Base-by-base conservation (phyloP, 2,329 filamentous ascomycete genomes). In the Davidsoniella australis region DNA sequence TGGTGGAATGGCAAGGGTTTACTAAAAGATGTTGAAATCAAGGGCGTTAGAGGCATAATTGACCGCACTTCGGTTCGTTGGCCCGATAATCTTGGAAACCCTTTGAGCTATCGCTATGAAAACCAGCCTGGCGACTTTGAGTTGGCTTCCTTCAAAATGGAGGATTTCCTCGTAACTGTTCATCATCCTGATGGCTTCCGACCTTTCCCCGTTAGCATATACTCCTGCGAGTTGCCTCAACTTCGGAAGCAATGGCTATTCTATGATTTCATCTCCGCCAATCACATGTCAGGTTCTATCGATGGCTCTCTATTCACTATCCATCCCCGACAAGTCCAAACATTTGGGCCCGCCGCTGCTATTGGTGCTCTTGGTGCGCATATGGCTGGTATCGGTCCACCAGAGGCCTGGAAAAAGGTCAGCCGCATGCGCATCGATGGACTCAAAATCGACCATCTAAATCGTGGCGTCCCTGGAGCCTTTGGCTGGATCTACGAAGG, bases 401-500 rank as follows among this genome's bases (percentile, higher is more conserved):
- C 47, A 4, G 77, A 76, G 51, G 79, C 79, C 0, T 98, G 89
- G 89, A 95, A 96, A 65, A 96, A 95, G 63, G 88, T 94, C 56
- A 94, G 82, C 59, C 77, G 91, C 20, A 77, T 96, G 52, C 78
- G 91, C 4, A 93, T 98, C 51, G 91, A 98, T 60, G 87, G 82
- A 0, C 72, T 98, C 8, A 94, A 82, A 60, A 95, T 98, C 49
- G 91, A 96, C 58, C 91, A 98, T 62, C 72, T 98, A 8, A 98
- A 98, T 61, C 78, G 87, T 40, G 88, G 88, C 20, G 86, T 94
- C 16, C 80, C 91, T 54, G 91, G 91, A 0, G 88, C 89, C 0
- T 95, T 98, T 62, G 88, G 86, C 3, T 98, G 91, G 91, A 98
- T 98, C 48, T 84, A 93, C 56, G 86, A 96, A 64, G 91, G 91